These are phyloP conservation scores for Erodium maritimum DNA, from an alignment of 345 rosid species.

Conservation along the genomic window DNA sequence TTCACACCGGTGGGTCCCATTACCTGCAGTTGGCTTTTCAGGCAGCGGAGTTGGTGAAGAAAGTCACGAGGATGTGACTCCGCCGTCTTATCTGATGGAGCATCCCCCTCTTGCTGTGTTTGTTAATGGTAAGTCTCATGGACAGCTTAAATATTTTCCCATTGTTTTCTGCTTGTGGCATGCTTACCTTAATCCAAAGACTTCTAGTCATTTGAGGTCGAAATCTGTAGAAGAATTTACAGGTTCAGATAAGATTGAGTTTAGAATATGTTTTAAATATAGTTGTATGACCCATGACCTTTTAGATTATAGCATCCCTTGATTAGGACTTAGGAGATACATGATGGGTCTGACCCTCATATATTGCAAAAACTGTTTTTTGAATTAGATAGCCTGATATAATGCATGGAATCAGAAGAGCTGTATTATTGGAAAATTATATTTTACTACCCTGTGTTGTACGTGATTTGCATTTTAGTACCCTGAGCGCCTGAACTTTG, in stretches of 20 bases:
- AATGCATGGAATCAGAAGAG: background rate
- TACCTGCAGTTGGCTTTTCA: constrained; percentile 82
- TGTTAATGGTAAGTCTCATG: constrained; percentile 53
- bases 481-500: too few species aligned
- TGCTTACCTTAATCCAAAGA: background rate
- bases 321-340: too few species aligned
- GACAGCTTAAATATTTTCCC: background rate
- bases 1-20: constrained; percentile 94
- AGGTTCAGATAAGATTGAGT: background rate
- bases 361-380: background rate
- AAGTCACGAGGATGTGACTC: constrained; percentile 78
- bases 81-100: constrained; percentile 92
- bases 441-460: too few species aligned
- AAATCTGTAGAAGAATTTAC: background rate
- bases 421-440: too few species aligned
- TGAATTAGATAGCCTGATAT: background rate
- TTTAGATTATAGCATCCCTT: background rate
- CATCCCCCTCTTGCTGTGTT: constrained; percentile 98
- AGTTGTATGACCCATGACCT: background rate
- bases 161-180: background rate
- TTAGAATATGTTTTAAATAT: background rate
- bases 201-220: background rate
- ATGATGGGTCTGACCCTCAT: too few species aligned
- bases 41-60: constrained; percentile 46
- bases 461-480: too few species aligned